phyloP scores from a whole-genome alignment of 768 basidiomycete species.

The Boletus vermiculosoides region DNA sequence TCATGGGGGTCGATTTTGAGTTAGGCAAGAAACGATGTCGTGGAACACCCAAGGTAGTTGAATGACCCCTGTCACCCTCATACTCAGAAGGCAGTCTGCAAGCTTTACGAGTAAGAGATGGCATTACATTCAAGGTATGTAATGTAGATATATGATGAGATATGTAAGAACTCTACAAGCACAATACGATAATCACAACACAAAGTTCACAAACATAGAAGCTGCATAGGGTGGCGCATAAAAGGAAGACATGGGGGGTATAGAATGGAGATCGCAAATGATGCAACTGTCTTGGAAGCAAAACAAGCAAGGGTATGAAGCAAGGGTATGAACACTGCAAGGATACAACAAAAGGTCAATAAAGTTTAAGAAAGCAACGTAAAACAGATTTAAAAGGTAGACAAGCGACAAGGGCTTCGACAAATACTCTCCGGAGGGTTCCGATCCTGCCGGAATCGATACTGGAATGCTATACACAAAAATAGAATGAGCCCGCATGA shows the following conservation, averaged over 20 bases:
- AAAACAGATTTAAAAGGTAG: constrained; percentile 50
- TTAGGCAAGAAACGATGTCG: neutral
- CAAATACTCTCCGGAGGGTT: constrained; percentile 43
- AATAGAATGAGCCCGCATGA: constrained; percentile 4
- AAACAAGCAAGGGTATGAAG: constrained; percentile 8
- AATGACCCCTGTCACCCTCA: neutral
- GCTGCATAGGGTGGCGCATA: constrained; percentile 22
- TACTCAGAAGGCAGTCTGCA: neutral
- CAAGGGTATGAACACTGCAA: constrained; percentile 18
- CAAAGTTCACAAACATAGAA: constrained; percentile 9
- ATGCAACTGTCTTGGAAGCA: neutral
- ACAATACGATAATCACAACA: constrained; percentile 25
- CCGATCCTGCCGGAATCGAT: constrained; percentile 53
- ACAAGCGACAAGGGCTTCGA: constrained; percentile 49
- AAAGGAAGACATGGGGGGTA: constrained; percentile 20
- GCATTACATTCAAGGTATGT: constrained; percentile 18
- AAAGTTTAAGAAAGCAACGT: constrained; percentile 12
- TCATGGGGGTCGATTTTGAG: constrained; percentile 42
- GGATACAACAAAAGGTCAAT: constrained; percentile 27
- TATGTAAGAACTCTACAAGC: constrained; percentile 20
- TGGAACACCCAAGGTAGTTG: neutral
- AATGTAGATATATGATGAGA: constrained; percentile 19
- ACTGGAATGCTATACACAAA: constrained; percentile 53
- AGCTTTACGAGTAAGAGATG: neutral
- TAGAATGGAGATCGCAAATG: constrained; percentile 6